phyloP scores from a whole-genome alignment of 441 rosid species.

The Manihot esculenta region DNA sequence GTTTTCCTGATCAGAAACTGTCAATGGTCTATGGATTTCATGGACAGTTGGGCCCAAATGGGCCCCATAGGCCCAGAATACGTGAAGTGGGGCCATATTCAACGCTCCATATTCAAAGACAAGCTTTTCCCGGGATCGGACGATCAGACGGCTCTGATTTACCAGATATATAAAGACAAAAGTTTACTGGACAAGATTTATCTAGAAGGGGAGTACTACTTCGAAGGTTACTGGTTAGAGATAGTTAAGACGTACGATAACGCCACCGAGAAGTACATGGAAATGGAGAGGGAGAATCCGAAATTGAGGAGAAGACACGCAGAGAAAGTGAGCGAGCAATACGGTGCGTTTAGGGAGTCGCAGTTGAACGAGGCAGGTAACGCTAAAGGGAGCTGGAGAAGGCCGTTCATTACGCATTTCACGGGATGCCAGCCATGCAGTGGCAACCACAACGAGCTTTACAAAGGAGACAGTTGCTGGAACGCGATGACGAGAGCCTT shows the following conservation, averaged over 20 bases:
- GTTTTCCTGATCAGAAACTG: slow-evolving; percentile 70
- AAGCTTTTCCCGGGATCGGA: slow-evolving; percentile 70
- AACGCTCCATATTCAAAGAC: slow-evolving; percentile 67
- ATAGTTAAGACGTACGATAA: slow-evolving; percentile 45
- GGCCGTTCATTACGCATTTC: slow-evolving; percentile 89
- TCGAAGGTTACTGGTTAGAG: slow-evolving; percentile 82
- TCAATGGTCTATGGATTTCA: slow-evolving; percentile 92
- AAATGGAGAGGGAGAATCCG: slow-evolving; percentile 47
- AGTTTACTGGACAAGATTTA: slow-evolving; percentile 59
- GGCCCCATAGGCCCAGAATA: slow-evolving; percentile 61
- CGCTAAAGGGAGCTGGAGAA: slow-evolving; percentile 58
- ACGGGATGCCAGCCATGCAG: slow-evolving; percentile 95
- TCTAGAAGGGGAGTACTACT: slow-evolving; percentile 66
- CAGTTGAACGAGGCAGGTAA: slow-evolving; percentile 47
- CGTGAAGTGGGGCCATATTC: slow-evolving; percentile 60
- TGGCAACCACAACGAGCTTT: slow-evolving; percentile 62
- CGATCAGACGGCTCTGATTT: slow-evolving; percentile 81
- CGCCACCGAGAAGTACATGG: slow-evolving; percentile 53
- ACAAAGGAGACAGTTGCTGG: slow-evolving; percentile 67
- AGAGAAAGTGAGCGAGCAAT: slow-evolving; percentile 74
- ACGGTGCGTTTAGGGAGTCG: slow-evolving; percentile 57
- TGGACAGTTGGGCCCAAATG: slow-evolving; percentile 63
- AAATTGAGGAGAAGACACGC: slow-evolving; percentile 71
- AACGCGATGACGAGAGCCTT: slow-evolving; percentile 64
- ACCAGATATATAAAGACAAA: slow-evolving; percentile 50